A percentile compares a stretch with the other conserved stretches of the same genome.
These are phyloP conservation scores for Verruconis gallopava DNA, from an alignment of 2,329 filamentous ascomycete genomes.

Conservation along the genomic window DNA sequence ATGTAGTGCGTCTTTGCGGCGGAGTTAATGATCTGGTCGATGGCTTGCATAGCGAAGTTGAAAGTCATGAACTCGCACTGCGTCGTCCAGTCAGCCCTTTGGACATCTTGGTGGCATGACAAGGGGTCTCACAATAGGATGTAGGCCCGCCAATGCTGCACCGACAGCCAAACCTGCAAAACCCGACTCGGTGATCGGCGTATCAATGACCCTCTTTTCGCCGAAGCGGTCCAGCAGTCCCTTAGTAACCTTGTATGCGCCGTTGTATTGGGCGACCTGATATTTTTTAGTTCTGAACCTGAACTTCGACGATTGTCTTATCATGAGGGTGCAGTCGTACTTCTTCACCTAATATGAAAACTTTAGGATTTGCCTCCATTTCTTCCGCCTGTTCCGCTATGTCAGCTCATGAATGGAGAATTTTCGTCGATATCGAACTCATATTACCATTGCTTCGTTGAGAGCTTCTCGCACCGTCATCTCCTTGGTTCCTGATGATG, in stretches of 20 bases:
- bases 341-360: slow-evolving; percentile 93
- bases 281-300: background rate
- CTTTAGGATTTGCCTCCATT: slow-evolving; percentile 85
- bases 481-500: slow-evolving; percentile 60
- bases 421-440: too few species aligned
- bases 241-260: slow-evolving; percentile 99
- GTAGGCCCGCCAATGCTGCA: slow-evolving; percentile 84
- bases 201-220: slow-evolving; percentile 94
- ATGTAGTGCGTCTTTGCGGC: slow-evolving; percentile 99
- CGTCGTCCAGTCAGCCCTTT: slow-evolving; percentile 12
- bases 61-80: slow-evolving; percentile 99
- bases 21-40: slow-evolving; percentile 99
- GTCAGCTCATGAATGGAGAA: too few species aligned
- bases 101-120: slow-evolving; percentile 6
- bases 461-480: slow-evolving; percentile 94
- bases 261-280: slow-evolving; percentile 98
- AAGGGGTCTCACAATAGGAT: slow-evolving; percentile 62
- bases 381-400: too few species aligned
- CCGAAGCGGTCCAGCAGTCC: slow-evolving; percentile 94
- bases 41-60: slow-evolving; percentile 99
- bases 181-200: slow-evolving; percentile 93
- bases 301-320: background rate
- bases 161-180: slow-evolving; percentile 90
- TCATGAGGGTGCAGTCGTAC: background rate
- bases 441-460: slow-evolving; percentile 94